Conservation (phyloP, 495 filamentous ascomycete genomes). For the Beverwykella pulmonaria region DNA sequence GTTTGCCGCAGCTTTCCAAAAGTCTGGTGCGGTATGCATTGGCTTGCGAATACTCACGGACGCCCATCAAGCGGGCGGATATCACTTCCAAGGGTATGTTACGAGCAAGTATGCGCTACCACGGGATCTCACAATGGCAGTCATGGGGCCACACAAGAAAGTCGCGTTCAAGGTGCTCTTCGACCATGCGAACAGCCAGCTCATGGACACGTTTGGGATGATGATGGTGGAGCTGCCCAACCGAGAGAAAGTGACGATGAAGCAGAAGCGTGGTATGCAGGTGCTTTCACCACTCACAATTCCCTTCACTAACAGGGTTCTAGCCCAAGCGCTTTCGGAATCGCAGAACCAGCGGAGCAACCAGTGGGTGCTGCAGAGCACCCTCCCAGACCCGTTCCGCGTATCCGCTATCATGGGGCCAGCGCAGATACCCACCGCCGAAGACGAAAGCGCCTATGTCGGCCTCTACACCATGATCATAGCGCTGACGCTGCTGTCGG, state of each 20-base stretch:
- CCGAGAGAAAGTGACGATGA: conserved; percentile 75
- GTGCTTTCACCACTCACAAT: conserved; percentile 11
- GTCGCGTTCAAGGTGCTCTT: conserved; percentile 51
- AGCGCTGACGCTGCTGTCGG: conserved; percentile 69
- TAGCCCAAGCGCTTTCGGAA: conserved; percentile 58
- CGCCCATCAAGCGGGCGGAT: conserved; percentile 73
- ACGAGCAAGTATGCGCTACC: too few relatives aligned
- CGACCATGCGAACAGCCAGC: conserved; percentile 45
- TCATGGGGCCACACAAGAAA: conserved; percentile 13
- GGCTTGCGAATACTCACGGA: conserved; percentile 82
- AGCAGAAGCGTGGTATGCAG: conserved; percentile 70
- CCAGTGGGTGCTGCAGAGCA: conserved; percentile 73
- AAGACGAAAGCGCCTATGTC: conserved; percentile 74
- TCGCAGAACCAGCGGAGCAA: conserved; percentile 59
- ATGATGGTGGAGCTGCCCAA: conserved; percentile 78
- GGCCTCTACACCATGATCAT: conserved; percentile 80
- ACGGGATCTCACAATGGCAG: too few relatives aligned
- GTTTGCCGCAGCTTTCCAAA: conserved; percentile 72
- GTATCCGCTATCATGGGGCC: conserved; percentile 64
- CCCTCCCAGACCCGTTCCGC: conserved; percentile 68
- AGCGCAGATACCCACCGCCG: conserved; percentile 61
- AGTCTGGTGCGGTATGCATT: conserved; percentile 89
- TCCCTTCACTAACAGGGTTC: too few relatives aligned
- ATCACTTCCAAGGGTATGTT: conserved; percentile 72
- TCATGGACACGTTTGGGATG: conserved; percentile 77